Evolutionary conservation across 139 green algal species (phyloP), one percentile per base, ranked within the genome.

Genomic region (Prasinococcaceae sp.): DNA sequence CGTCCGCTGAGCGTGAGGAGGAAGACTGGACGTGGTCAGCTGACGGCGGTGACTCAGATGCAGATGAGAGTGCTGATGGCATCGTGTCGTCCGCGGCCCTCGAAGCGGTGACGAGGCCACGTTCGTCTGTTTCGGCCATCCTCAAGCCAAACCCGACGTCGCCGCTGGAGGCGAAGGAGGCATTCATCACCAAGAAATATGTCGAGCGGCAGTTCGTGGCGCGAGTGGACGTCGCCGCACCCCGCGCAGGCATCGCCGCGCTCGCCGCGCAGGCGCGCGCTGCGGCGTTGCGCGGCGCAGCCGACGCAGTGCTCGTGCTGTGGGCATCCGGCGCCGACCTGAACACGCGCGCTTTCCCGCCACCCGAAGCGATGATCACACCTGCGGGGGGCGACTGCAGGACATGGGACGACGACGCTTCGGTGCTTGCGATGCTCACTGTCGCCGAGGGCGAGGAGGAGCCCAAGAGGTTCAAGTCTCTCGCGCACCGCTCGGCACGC

Each of bases 151-250:
- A 26, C 10, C 52, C 52, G 12, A 35, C n/a, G 25, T 20, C n/a
- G 6, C 17, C 38, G 16, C n/a, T 41, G 24, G 38, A 59, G 14
- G n/a, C 29, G 2, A 50, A 51, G 19, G 25, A 23, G 12, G 52
- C 26, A 25, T 60, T 24, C 27, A 51, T 60, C 10, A 20, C 20
- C 9, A 22, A 39, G 14, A 60, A 60, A 36, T 60, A 60, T 22
- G 37, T 50, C 52, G 52, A 25, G 17, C 22, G 20, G 2, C 17
- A n/a, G 9, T 53, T 53, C 45, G 12, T 53, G 23, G 25, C 17
- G 14, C 25, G 3, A 2, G 16, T 17, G 23, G 12, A 25, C n/a
- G n/a, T n/a, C n/a, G n/a, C n/a, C n/a, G n/a, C n/a, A n/a, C n/a
- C n/a, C n/a, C n/a, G n/a, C n/a, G n/a, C n/a, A 23, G 42, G 29